Percentiles rank a stretch among this genome's conserved stretches.
phyloP scores from a whole-genome alignment of 2,329 filamentous ascomycete genomes.

The Pseudogymnoascus sp. region DNA sequence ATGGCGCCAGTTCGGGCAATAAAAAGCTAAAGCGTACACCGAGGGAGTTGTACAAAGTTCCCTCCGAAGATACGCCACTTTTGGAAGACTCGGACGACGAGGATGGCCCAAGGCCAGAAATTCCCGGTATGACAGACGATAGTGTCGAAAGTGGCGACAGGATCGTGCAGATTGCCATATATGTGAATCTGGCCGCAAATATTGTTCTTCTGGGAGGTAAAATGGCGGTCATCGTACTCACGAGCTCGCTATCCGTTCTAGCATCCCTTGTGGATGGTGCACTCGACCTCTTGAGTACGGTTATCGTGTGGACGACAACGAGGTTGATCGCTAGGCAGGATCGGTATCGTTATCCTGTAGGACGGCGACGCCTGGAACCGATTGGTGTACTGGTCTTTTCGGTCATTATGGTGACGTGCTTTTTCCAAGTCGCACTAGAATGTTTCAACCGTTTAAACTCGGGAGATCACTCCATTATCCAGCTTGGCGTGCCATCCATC shows the following conservation, averaged over 20 bases:
- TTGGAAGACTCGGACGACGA: conserved; percentile 39
- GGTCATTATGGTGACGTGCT: conserved; percentile 56
- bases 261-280: conserved; percentile 55
- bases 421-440: conserved; percentile 52
- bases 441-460: conserved; percentile 50
- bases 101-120: conserved; percentile 43
- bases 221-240: conserved; percentile 44
- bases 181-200: conserved; percentile 56
- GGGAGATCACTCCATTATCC: conserved; percentile 37
- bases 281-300: conserved; percentile 50
- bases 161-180: conserved; percentile 80
- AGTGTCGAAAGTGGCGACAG: conserved; percentile 65
- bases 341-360: conserved; percentile 44
- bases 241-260: conserved; percentile 51
- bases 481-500: conserved; percentile 45
- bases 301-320: conserved; percentile 54
- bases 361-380: conserved; percentile 48
- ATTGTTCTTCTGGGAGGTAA: conserved; percentile 48
- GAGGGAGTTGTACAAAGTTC: conserved; percentile 69
- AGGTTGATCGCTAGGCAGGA: conserved; percentile 42
- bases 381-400: conserved; percentile 55
- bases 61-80: conserved; percentile 59
- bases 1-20: conserved; percentile 15
- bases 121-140: conserved; percentile 64
- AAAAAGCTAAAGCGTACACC: conserved; percentile 68